A percentile compares a stretch with the other conserved stretches of the same genome.
Conservation (phyloP, 306 rosid genomes). For the Acacia acuminata region DNA sequence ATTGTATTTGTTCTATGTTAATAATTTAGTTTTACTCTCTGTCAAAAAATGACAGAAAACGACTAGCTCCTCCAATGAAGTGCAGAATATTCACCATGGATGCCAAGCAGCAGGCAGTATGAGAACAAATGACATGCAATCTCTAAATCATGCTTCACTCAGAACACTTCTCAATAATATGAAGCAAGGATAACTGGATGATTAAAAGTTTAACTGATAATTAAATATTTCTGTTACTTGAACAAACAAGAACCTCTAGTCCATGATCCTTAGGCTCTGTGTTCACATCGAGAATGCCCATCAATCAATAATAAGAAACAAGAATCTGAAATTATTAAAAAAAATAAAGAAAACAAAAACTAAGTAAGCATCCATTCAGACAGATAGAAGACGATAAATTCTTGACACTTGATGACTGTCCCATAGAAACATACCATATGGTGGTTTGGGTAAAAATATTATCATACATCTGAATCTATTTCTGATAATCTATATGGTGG, state of each 20-base stretch:
- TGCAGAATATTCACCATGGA: background rate
- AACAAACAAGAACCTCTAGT: background rate
- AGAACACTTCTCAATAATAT: background rate
- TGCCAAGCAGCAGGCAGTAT: background rate
- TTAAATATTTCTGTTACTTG: background rate
- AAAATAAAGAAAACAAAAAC: background rate
- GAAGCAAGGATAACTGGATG: background rate
- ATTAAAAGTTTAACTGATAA: background rate
- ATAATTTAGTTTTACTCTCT: constrained; percentile 8
- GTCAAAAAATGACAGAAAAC: background rate
- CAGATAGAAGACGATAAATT: background rate
- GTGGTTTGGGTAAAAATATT: background rate
- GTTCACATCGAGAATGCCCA: background rate
- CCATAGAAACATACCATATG: background rate
- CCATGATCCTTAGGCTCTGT: background rate
- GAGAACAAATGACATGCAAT: background rate
- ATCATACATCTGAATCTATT: constrained; percentile 15
- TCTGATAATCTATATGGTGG: background rate
- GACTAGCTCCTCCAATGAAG: background rate
- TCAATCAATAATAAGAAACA: background rate
- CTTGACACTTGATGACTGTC: constrained; percentile 10
- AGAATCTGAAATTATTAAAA: no score
- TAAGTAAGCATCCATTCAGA: constrained; percentile 8
- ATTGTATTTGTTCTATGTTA: background rate
- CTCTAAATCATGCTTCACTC: background rate